A percentile compares a stretch with the other conserved stretches of the same genome.
These are phyloP conservation scores for Pythium aquatile DNA, from an alignment of 352 stramenopile genomes.

Conservation along the genomic window DNA sequence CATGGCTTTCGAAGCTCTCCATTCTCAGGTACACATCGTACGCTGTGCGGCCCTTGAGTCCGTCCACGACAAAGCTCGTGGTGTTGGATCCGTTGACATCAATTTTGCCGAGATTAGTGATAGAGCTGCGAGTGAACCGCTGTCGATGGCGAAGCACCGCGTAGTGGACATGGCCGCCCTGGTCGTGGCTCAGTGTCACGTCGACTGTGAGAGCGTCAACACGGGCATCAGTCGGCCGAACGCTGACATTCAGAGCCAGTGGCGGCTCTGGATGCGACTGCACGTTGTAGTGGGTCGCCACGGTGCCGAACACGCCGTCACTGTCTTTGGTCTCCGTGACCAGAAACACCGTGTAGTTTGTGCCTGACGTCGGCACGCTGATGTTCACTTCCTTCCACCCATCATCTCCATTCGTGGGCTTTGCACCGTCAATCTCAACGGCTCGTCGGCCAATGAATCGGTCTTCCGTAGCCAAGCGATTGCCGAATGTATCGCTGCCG, in stretches of 20 bases:
- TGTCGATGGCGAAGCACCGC: slow-evolving; percentile 41
- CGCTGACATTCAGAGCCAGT: slow-evolving; percentile 32
- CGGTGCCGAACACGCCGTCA: slow-evolving; percentile 67
- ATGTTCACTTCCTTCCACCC: slow-evolving; percentile 59
- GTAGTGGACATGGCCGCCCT: slow-evolving; percentile 58
- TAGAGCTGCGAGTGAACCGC: slow-evolving; percentile 21
- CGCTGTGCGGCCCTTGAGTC: slow-evolving; percentile 49
- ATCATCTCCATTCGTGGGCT: slow-evolving; percentile 18
- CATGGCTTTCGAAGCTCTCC: slow-evolving; percentile 71
- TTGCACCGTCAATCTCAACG: slow-evolving; percentile 34
- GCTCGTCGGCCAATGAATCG: slow-evolving; percentile 42
- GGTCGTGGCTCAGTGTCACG: slow-evolving; percentile 43
- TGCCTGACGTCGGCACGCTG: slow-evolving; percentile 42
- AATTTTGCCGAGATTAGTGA: slow-evolving; percentile 14
- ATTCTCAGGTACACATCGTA: slow-evolving; percentile 76
- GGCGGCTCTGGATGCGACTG: slow-evolving; percentile 49
- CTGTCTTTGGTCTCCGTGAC: slow-evolving; percentile 69
- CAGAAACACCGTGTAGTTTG: slow-evolving; percentile 72
- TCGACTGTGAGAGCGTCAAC: slow-evolving; percentile 63
- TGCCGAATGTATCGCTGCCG: slow-evolving; percentile 57
- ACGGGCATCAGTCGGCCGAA: slow-evolving; percentile 54
- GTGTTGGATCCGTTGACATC: slow-evolving; percentile 24
- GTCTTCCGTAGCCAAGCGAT: slow-evolving; percentile 60
- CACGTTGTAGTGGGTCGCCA: slow-evolving; percentile 60
- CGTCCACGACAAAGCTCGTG: slow-evolving; percentile 44